These are phyloP conservation scores for Aristolochia contorta DNA, from an alignment of 164 flowering plant genomes.

Conservation along the genomic window DNA sequence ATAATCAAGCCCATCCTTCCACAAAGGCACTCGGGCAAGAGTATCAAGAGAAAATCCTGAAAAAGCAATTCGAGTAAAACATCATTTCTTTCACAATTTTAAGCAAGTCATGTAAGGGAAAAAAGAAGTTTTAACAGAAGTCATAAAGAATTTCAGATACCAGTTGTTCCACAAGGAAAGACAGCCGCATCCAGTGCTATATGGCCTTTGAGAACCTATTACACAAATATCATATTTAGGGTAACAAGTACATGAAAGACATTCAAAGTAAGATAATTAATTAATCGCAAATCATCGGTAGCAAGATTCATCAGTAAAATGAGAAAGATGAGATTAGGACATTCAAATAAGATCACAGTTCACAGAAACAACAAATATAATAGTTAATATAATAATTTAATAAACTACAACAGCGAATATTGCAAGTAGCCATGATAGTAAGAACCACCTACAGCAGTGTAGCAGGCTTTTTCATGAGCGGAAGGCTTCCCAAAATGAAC, in stretches of 20 bases:
- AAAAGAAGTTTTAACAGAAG: not conserved
- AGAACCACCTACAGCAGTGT: conserved; percentile 66
- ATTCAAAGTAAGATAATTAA: not conserved
- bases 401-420: not conserved
- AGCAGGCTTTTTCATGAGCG: conserved; percentile 88
- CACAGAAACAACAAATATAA: too few relatives aligned
- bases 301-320: too few relatives aligned
- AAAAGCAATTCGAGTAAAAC: not conserved
- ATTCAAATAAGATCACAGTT: too few relatives aligned
- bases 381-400: too few relatives aligned
- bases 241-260: not conserved
- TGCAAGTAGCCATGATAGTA: not conserved
- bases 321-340: too few relatives aligned
- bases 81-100: not conserved
- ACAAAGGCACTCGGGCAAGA: conserved; percentile 88
- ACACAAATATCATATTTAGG: conserved; percentile 9
- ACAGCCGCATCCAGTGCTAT: conserved; percentile 75
- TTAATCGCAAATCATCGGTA: too few relatives aligned
- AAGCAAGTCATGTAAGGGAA: not conserved
- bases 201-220: conserved; percentile 95
- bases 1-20: conserved; percentile 97
- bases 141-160: conserved; percentile 21
- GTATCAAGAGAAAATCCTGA: conserved; percentile 76
- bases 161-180: conserved; percentile 92
- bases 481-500: conserved; percentile 96